These are phyloP conservation scores for Dittrichia graveolens DNA, from an alignment of 129 eudicot species.

Conservation along the genomic window DNA sequence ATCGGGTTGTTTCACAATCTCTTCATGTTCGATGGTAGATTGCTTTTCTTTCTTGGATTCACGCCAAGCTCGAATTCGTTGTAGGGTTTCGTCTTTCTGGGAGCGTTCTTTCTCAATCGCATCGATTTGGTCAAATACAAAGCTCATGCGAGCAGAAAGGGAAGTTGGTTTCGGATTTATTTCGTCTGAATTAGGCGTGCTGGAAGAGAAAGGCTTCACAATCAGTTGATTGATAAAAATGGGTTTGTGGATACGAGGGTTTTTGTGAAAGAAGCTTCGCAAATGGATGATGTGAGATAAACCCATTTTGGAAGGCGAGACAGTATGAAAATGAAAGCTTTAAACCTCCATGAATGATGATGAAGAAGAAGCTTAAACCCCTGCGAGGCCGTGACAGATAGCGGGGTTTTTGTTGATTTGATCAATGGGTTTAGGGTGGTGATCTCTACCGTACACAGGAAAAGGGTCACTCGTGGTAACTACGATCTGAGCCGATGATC, in stretches of 20 bases:
- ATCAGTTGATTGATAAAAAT: slow-evolving; percentile 22
- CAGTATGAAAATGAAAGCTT: slow-evolving; percentile 5
- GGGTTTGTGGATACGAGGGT: slow-evolving; percentile 22
- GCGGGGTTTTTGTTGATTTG: no score
- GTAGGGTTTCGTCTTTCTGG: slow-evolving; percentile 81
- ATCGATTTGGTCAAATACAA: slow-evolving; percentile 94
- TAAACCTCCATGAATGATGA: slow-evolving; percentile 21
- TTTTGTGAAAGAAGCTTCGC: slow-evolving; percentile 27
- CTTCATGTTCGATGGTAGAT: background rate
- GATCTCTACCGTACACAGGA: no score
- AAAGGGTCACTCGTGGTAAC: no score
- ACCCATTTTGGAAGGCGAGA: slow-evolving; percentile 36
- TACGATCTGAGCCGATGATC: no score
- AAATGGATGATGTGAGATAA: slow-evolving; percentile 45
- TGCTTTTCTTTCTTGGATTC: slow-evolving; percentile 53
- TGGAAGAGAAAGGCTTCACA: slow-evolving; percentile 36
- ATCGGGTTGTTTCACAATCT: background rate
- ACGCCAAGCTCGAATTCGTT: slow-evolving; percentile 95
- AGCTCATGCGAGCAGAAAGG: slow-evolving; percentile 90
- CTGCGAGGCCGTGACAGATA: background rate
- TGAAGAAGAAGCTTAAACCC: slow-evolving; percentile 39
- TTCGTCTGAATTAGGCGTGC: slow-evolving; percentile 37
- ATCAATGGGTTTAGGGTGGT: no score
- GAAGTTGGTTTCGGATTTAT: slow-evolving; percentile 61
- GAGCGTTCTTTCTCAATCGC: slow-evolving; percentile 72